Conservation (phyloP, 768 basidiomycete species). For the Russula sp. region DNA sequence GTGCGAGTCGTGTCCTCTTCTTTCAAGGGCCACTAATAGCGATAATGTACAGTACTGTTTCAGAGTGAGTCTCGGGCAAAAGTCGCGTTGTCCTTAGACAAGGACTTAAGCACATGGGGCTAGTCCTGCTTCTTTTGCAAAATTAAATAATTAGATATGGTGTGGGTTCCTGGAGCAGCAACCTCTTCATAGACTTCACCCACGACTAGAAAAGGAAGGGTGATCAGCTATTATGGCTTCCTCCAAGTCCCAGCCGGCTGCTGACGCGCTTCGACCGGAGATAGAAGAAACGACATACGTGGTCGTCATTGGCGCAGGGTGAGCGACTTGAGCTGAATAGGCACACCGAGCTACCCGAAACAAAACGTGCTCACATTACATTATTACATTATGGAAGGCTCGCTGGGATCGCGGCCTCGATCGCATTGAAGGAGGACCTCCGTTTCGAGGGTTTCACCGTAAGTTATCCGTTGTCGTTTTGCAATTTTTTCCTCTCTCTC, state of each 20-base stretch:
- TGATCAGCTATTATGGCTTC: background rate
- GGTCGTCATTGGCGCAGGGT: constrained; percentile 30
- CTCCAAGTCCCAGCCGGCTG: background rate
- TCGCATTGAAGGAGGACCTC: constrained; percentile 31
- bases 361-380: too few relatives aligned
- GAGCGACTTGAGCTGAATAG: background rate
- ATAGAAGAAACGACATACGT: constrained; percentile 17
- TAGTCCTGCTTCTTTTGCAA: too few relatives aligned
- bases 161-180: too few relatives aligned
- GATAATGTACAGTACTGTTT: too few relatives aligned
- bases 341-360: background rate
- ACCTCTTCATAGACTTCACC: background rate
- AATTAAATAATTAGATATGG: background rate
- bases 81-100: too few relatives aligned
- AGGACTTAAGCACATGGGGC: background rate
- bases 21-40: too few relatives aligned
- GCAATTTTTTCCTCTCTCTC: background rate
- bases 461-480: constrained; percentile 1
- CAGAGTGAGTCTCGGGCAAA: too few relatives aligned
- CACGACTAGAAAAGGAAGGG: background rate
- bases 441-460: constrained; percentile 31
- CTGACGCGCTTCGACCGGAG: constrained; percentile 10
- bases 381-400: constrained; percentile 16
- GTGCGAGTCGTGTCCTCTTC: background rate
- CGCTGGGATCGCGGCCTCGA: constrained; percentile 30